A percentile compares a stretch with the other conserved stretches of the same genome.
Evolutionary conservation across 2,329 filamentous ascomycete species (phyloP).

Genomic region (Neocatenulostroma microsporum): DNA sequence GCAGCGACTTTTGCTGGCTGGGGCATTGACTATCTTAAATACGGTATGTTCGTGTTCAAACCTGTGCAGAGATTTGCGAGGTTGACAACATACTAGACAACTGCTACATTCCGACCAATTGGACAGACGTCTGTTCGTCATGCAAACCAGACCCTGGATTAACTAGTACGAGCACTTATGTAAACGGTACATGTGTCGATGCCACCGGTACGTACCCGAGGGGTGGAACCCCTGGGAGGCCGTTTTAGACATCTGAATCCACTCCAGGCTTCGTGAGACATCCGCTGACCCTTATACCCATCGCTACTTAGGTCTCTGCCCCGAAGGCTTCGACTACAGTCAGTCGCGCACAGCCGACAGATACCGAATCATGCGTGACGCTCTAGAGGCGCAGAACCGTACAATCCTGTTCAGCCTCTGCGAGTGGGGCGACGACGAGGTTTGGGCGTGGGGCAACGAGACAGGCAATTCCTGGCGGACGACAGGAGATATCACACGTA

Average conservation of each 20-base stretch:
- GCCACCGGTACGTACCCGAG: conserved; percentile 2
- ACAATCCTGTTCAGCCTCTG: conserved; percentile 31
- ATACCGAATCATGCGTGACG: conserved; percentile 16
- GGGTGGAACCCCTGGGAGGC: no score
- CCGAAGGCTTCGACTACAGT: conserved; percentile 13
- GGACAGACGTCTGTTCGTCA: conserved; percentile 8
- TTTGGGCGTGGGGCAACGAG: conserved; percentile 29
- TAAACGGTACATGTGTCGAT: no score
- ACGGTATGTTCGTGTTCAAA: no score
- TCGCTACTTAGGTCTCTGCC: no score
- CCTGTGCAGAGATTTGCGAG: no score
- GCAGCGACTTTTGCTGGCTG: conserved; percentile 51
- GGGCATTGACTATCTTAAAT: conserved; percentile 54
- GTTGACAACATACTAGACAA: no score
- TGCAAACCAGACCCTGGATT: conserved; percentile 11
- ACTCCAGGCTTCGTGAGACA: no score
- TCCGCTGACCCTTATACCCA: no score
- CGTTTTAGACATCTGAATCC: no score
- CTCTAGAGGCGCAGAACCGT: conserved; percentile 23
- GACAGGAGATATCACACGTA: conserved; percentile 18
- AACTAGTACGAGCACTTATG: conserved; percentile 5
- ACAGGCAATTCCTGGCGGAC: conserved; percentile 30
- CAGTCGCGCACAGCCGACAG: conserved; percentile 11
- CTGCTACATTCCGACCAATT: conserved; percentile 32
- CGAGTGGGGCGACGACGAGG: conserved; percentile 29